Base-by-base conservation (phyloP, 331 rosid species). In the Stylosanthes scabra region DNA sequence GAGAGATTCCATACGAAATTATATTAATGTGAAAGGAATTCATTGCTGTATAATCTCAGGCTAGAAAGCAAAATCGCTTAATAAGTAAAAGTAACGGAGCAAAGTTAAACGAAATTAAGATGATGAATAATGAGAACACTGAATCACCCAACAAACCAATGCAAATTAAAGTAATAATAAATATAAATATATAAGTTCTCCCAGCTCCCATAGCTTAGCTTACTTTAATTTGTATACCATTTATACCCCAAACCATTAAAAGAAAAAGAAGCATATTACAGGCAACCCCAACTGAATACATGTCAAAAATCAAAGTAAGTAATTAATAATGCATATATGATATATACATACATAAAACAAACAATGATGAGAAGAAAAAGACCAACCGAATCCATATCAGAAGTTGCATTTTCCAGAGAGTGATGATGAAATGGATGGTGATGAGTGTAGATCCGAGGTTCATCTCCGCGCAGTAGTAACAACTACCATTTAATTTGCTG, bases 391-490 rank as follows among this genome's bases (percentile, higher is more conserved):
- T 70, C 77, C 59, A 72, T 67, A 73, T n/a, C n/a, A n/a, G n/a
- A n/a, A n/a, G n/a, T n/a, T n/a, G n/a, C n/a, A n/a, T n/a, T n/a
- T n/a, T n/a, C n/a, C n/a, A 49, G 20, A 2, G 56, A n/a, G 49
- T n/a, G n/a, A 55, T 50, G 15, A 59, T 15, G 74, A 80, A 31
- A 31, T 31, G 3, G 5, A 31, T 5, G 37, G 37, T 29, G 34
- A 4, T 29, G 34, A 29, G 34, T 2, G 34, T 29, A 29, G 68
- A 74, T 91, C 96, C 89, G 90, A 87, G 89, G 93, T 86, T 91
- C 93, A 91, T 89, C 96, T 91, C 93, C 82, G 97, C 89, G 90
- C 97, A 91, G 87, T 61, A 37, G 51, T 55, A 65, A n/a, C n/a
- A n/a, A n/a, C n/a, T n/a, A n/a, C n/a, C n/a, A n/a, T n/a, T n/a